Evolutionary conservation across 352 stramenopile genomes (phyloP).

Genomic region (Globisporangium lucens): DNA sequence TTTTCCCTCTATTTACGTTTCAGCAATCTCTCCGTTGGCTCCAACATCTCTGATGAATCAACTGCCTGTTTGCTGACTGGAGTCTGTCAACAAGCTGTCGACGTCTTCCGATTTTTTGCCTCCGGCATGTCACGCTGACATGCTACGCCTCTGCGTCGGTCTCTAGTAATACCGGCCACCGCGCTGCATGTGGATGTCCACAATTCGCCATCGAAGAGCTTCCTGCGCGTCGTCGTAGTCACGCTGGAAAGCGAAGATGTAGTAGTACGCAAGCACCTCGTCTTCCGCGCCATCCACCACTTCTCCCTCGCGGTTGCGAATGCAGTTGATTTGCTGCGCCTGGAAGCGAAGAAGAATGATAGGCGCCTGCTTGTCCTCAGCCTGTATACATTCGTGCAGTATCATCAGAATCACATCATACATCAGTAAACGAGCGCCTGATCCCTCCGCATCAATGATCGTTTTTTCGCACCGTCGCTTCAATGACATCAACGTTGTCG

Average conservation of each 20-base stretch:
- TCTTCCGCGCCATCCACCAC: slow-evolving; percentile 96
- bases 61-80: no score
- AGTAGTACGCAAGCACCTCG: slow-evolving; percentile 97
- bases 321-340: slow-evolving; percentile 99
- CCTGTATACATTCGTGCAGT: slow-evolving; percentile 28
- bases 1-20: no score
- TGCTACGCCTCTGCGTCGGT: not conserved
- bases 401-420: not conserved
- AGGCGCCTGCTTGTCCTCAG: slow-evolving; percentile 89
- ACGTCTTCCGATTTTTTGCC: no score
- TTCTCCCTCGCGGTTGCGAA: slow-evolving; percentile 95
- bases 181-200: slow-evolving; percentile 86
- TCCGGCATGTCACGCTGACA: no score
- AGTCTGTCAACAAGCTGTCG: no score
- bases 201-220: slow-evolving; percentile 79
- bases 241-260: slow-evolving; percentile 97
- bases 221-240: slow-evolving; percentile 95
- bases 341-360: slow-evolving; percentile 98
- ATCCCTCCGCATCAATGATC: not conserved
- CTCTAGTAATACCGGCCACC: slow-evolving; percentile 77
- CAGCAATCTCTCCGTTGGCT: no score
- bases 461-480: slow-evolving; percentile 65
- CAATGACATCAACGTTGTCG: slow-evolving; percentile 96
- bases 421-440: not conserved
- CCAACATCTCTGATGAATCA: no score